Percentiles rank a stretch among this genome's conserved stretches.
Conservation (phyloP, 192 early-diverging fungal genomes). For the Dissophora globulifera region DNA sequence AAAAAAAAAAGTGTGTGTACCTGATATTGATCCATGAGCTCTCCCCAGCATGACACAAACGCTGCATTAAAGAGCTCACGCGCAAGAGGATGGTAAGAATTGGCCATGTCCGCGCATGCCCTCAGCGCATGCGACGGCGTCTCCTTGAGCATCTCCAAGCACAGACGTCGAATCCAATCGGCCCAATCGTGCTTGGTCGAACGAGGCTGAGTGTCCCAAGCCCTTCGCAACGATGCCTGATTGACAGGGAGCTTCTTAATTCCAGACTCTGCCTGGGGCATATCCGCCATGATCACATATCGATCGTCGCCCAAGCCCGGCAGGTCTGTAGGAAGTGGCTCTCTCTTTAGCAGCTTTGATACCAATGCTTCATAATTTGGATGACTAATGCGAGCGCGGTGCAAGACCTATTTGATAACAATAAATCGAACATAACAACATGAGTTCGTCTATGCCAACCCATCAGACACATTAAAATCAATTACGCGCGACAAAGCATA, state of each 20-base stretch:
- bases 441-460: no score
- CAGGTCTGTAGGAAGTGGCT: slow-evolving; percentile 76
- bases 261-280: slow-evolving; percentile 64
- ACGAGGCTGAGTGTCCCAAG: slow-evolving; percentile 89
- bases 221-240: slow-evolving; percentile 83
- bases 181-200: slow-evolving; percentile 94
- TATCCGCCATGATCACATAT: slow-evolving; percentile 59
- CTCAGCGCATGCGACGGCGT: slow-evolving; percentile 96
- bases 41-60: slow-evolving; percentile 97
- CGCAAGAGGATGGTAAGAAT: slow-evolving; percentile 81
- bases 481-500: slow-evolving; percentile 39
- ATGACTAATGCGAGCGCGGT: slow-evolving; percentile 72
- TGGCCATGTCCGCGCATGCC: slow-evolving; percentile 87
- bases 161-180: slow-evolving; percentile 93
- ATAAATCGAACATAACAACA: no score
- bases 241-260: slow-evolving; percentile 86
- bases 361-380: slow-evolving; percentile 81
- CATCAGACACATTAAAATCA: no score
- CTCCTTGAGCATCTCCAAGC: slow-evolving; percentile 92
- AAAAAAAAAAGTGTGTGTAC: slow-evolving; percentile 14
- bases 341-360: slow-evolving; percentile 77
- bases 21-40: slow-evolving; percentile 89
- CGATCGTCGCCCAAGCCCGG: slow-evolving; percentile 63
- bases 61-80: slow-evolving; percentile 95
- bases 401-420: slow-evolving; percentile 62